These are phyloP conservation scores for Neospermospora avenae DNA, from an alignment of 2,329 filamentous ascomycete genomes.

Conservation along the genomic window DNA sequence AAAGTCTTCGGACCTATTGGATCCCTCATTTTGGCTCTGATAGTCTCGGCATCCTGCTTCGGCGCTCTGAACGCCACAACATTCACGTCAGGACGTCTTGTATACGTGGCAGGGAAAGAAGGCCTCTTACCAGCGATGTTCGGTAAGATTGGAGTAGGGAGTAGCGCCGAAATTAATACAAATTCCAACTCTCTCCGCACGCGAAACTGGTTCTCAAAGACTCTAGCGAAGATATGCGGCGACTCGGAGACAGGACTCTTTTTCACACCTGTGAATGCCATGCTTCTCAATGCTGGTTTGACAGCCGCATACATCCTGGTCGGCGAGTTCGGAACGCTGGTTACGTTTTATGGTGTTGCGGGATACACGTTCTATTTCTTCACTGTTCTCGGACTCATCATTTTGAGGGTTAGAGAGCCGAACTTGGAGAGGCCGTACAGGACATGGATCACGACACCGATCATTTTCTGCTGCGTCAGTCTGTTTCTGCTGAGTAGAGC, in stretches of 20 bases:
- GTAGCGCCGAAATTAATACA: slow-evolving; percentile 39
- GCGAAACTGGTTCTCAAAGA: slow-evolving; percentile 55
- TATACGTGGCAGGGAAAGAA: slow-evolving; percentile 94
- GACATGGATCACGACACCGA: slow-evolving; percentile 95
- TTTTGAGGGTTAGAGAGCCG: slow-evolving; percentile 84
- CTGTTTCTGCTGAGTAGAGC: slow-evolving; percentile 86
- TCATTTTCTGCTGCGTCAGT: slow-evolving; percentile 97
- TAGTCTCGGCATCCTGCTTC: slow-evolving; percentile 89
- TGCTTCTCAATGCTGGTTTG: slow-evolving; percentile 73
- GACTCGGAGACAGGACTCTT: slow-evolving; percentile 80
- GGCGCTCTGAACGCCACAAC: slow-evolving; percentile 91
- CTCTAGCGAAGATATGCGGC: slow-evolving; percentile 61
- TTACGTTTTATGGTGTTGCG: slow-evolving; percentile 97
- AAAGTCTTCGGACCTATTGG: slow-evolving; percentile 86
- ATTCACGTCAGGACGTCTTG: slow-evolving; percentile 86
- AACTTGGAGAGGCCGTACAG: slow-evolving; percentile 85
- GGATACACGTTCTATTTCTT: slow-evolving; percentile 98
- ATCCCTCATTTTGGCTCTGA: slow-evolving; percentile 77
- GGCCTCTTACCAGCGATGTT: slow-evolving; percentile 85
- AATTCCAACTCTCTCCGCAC: slow-evolving; percentile 46
- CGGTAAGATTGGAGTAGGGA: slow-evolving; percentile 71
- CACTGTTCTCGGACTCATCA: slow-evolving; percentile 88
- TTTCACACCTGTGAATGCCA: slow-evolving; percentile 90
- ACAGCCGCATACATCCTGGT: slow-evolving; percentile 76
- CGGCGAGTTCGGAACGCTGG: slow-evolving; percentile 85